Evolutionary conservation across 345 rosid species (phyloP), one percentile per base, ranked within the genome.

Genomic region (Reutealis trisperma): DNA sequence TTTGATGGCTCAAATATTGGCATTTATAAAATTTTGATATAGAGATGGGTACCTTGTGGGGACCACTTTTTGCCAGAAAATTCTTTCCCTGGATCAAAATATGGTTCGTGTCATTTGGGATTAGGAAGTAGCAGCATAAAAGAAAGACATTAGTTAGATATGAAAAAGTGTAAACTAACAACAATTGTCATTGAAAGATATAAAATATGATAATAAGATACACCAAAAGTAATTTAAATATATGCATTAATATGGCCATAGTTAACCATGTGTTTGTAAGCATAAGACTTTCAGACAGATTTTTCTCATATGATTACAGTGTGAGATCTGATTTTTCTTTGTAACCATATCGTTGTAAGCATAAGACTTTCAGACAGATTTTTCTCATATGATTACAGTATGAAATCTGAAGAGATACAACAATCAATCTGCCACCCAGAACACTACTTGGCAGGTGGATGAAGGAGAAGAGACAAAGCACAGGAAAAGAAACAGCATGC

Each of bases 11-110:
- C 32, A 54, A 32, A 30, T 24, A 70, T 70, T 54, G 63, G 18
- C 32, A 21, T 70, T 32, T 6, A 9, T 55, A 30, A 5, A 13
- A 62, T 52, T 34, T 32, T 55, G 45, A 18, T 54, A 21, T 57
- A 75, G 77, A 63, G 69, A 47, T 58, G 27, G 16, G 0, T 77
- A 88, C 97, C 97, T 95, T 95, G 76, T 95, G 91, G 42, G 85
- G 83, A 74, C 89, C 80, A 81, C 82, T 84, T 82, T 86, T 88
- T 71, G 87, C 90, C 63, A 89, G 63, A 79, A 89, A 88, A 49
- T 73, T 71, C 66, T 80, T 81, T 72, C 70, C 91, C 95, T 91
- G 87, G 62, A 71, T 70, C 21, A 77, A 77, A 73, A 65, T 45
- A 72, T 4, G 60, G 37, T 34, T 32, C 58, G 69, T 83, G 30